Percentiles rank a stretch among this genome's conserved stretches.
Evolutionary conservation across 495 filamentous ascomycete genomes (phyloP).

Genomic region (Penicillium diatomitis): DNA sequence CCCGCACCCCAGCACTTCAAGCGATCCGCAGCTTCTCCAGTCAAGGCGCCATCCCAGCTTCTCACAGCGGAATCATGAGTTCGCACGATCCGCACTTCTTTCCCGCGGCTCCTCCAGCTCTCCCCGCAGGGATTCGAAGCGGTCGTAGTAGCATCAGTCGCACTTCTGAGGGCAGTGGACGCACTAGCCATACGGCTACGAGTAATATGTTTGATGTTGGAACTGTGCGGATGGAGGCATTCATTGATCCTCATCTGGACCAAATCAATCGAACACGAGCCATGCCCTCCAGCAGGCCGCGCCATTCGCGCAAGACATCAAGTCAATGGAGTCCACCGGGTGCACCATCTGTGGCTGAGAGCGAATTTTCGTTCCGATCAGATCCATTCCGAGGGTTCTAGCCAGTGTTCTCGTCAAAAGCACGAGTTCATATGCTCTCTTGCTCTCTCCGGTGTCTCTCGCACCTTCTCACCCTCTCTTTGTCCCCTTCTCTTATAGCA

Average conservation of each 20-base stretch:
- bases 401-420: background rate
- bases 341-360: slow-evolving; percentile 22
- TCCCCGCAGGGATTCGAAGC: slow-evolving; percentile 22
- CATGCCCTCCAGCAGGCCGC: slow-evolving; percentile 5
- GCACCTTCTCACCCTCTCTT: slow-evolving; percentile 1
- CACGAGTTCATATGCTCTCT: background rate
- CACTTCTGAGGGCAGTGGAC: slow-evolving; percentile 36
- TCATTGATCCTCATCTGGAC: slow-evolving; percentile 41
- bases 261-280: slow-evolving; percentile 23
- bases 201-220: slow-evolving; percentile 58
- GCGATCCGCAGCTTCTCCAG: slow-evolving; percentile 66
- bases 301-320: slow-evolving; percentile 27
- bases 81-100: slow-evolving; percentile 50
- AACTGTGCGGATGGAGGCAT: slow-evolving; percentile 95
- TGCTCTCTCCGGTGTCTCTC: background rate
- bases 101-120: slow-evolving; percentile 5
- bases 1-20: slow-evolving; percentile 50
- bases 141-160: slow-evolving; percentile 36
- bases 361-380: slow-evolving; percentile 24
- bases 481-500: background rate
- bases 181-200: slow-evolving; percentile 15
- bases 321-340: slow-evolving; percentile 31
- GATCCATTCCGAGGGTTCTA: slow-evolving; percentile 36
- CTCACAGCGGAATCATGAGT: slow-evolving; percentile 35
- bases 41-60: slow-evolving; percentile 38